phyloP scores from a whole-genome alignment of 768 basidiomycete genomes.

The Leucosporidium yakuticum region DNA sequence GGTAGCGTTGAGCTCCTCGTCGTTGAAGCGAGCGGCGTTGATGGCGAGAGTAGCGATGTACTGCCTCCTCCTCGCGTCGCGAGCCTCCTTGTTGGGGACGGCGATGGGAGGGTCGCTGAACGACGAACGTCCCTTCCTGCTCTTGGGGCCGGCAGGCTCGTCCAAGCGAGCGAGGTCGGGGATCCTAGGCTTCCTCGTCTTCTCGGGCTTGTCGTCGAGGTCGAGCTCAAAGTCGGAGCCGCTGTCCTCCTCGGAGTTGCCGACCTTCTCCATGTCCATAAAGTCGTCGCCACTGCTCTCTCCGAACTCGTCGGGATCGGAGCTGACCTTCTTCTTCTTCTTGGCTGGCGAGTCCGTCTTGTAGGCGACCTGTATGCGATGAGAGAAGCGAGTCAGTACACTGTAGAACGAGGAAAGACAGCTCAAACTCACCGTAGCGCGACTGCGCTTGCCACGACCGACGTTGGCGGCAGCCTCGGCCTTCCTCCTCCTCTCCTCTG shows the following conservation, averaged over 20 bases:
- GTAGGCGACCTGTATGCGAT: neutral
- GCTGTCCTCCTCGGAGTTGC: neutral
- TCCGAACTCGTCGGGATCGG: neutral
- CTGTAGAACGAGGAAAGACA: neutral
- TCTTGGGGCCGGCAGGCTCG: no score
- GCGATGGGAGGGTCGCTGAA: no score
- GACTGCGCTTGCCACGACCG: constrained; percentile 14
- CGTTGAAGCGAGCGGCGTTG: no score
- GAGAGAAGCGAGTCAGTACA: neutral
- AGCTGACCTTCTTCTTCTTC: neutral
- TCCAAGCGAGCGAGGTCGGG: no score
- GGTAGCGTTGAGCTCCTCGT: no score
- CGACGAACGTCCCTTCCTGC: no score
- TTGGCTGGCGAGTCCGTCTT: neutral
- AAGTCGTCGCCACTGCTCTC: neutral
- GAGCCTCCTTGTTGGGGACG: no score
- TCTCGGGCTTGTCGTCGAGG: no score
- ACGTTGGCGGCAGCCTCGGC: neutral
- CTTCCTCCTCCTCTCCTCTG: constrained; percentile 3
- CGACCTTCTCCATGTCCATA: neutral
- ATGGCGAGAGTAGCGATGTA: no score
- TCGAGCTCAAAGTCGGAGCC: no score
- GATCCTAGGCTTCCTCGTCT: no score
- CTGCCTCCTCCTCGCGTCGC: no score
- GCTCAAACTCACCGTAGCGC: neutral